These are phyloP conservation scores for Botryosphaeria dothidea DNA, from an alignment of 2,329 filamentous ascomycete species.

Conservation along the genomic window DNA sequence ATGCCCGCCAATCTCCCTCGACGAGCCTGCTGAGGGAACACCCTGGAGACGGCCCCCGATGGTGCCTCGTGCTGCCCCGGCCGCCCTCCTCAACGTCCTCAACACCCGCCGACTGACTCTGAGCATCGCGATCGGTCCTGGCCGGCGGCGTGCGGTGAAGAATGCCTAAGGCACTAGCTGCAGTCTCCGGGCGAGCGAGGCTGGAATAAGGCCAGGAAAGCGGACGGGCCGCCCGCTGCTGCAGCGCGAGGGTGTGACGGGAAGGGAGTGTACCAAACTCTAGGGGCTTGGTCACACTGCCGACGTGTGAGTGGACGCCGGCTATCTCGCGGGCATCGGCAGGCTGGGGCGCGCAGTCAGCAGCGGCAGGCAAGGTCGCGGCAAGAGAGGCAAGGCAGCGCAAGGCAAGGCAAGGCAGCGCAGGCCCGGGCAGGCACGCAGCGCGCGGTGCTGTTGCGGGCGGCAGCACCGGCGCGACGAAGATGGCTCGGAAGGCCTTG, in stretches of 20 bases:
- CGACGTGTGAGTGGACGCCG: constrained; percentile 5
- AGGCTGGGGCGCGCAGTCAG: not conserved
- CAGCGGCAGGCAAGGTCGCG: not conserved
- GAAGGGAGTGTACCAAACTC: not conserved
- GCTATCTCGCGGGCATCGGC: constrained; percentile 1
- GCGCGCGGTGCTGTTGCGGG: not conserved
- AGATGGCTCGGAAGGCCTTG: not conserved
- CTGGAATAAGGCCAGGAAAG: constrained; percentile 9
- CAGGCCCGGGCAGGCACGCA: not conserved
- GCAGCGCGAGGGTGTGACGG: constrained; percentile 4
- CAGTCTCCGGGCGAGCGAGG: not conserved
- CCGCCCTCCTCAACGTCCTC: not conserved
- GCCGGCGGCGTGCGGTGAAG: constrained; percentile 5
- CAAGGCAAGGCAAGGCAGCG: not conserved
- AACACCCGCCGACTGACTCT: not conserved
- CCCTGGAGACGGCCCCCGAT: not conserved
- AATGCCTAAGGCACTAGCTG: constrained; percentile 13
- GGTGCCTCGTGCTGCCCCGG: not conserved
- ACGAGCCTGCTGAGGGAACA: not conserved
- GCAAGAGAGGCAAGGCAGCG: not conserved
- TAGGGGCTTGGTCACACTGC: constrained; percentile 5
- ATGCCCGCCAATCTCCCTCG: constrained; percentile 8
- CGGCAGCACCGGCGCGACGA: not conserved
- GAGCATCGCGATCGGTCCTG: not conserved
- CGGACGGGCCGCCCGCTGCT: constrained; percentile 11